A percentile compares a stretch with the other conserved stretches of the same genome.
phyloP scores from a whole-genome alignment of 2,329 filamentous ascomycete genomes.

The Botrytis medusae region DNA sequence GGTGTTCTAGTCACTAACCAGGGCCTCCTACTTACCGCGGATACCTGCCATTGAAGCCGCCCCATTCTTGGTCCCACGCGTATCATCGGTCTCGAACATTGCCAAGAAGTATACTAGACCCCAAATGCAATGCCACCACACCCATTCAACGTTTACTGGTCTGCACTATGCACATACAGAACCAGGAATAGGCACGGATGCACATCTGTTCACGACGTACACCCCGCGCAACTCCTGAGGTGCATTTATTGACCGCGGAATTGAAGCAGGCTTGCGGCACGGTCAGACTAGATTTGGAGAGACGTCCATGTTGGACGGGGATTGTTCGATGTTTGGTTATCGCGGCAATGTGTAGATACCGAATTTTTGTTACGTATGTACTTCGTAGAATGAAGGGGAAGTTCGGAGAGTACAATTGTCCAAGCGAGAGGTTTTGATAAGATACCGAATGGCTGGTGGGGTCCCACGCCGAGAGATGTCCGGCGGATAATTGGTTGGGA shows the following conservation, averaged over 20 bases:
- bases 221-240: neutral
- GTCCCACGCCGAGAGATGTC: slow-evolving; percentile 12
- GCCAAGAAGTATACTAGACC: neutral
- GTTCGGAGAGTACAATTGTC: slow-evolving; percentile 5
- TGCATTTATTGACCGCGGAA: neutral
- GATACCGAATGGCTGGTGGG: slow-evolving; percentile 4
- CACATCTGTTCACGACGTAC: neutral
- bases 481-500: neutral
- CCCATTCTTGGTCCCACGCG: neutral
- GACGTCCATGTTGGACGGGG: neutral
- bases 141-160: neutral
- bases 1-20: neutral
- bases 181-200: slow-evolving; percentile 2
- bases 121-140: neutral
- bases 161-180: neutral
- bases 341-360: neutral
- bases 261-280: neutral
- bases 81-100: neutral
- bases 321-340: neutral
- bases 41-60: neutral
- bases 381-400: slow-evolving; percentile 6
- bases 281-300: neutral
- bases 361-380: neutral
- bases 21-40: neutral
- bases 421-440: neutral